These are phyloP conservation scores for Phytophthora boehmeriae DNA, from an alignment of 352 stramenopile species.

Conservation along the genomic window DNA sequence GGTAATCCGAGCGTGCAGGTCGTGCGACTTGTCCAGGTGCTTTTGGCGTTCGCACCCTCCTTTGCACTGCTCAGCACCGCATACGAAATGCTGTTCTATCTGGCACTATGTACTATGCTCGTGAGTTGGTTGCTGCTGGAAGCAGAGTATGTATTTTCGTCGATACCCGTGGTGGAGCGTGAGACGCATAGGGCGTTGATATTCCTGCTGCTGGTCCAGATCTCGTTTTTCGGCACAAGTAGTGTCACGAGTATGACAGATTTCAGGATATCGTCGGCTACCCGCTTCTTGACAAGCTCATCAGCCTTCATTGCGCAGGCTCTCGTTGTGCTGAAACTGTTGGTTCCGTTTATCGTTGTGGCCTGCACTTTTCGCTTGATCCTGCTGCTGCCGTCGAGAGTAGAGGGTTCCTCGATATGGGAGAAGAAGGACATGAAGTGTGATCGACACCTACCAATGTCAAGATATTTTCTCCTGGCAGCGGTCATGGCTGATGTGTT, in stretches of 20 bases:
- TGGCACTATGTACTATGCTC: conserved; percentile 51
- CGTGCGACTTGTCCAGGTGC: conserved; percentile 49
- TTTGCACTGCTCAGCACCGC: conserved; percentile 76
- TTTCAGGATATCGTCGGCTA: conserved; percentile 80
- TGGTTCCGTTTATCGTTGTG: conserved; percentile 77
- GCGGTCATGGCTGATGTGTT: conserved; percentile 68
- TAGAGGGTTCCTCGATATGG: conserved; percentile 1
- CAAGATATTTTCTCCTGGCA: conserved; percentile 61
- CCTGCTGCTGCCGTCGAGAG: conserved; percentile 32
- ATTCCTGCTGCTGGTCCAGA: conserved; percentile 76
- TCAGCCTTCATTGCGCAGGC: conserved; percentile 62
- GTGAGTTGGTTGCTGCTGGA: conserved; percentile 68
- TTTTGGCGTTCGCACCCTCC: conserved; percentile 56
- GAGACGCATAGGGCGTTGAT: conserved; percentile 70
- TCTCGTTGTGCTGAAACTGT: conserved; percentile 74
- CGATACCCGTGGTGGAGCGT: conserved; percentile 3
- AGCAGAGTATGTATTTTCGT: conserved; percentile 7
- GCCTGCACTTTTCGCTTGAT: conserved; percentile 66
- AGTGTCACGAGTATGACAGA: conserved; percentile 84
- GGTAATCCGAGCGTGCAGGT: conserved; percentile 8
- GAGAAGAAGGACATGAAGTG: conserved; percentile 15
- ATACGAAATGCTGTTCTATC: conserved; percentile 82
- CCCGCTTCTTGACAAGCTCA: conserved; percentile 75
- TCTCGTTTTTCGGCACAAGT: conserved; percentile 84
- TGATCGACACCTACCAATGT: conserved; percentile 18